Percentiles rank a stretch among this genome's conserved stretches.
phyloP scores from a whole-genome alignment of 306 rosid species.

The Betula pendula region DNA sequence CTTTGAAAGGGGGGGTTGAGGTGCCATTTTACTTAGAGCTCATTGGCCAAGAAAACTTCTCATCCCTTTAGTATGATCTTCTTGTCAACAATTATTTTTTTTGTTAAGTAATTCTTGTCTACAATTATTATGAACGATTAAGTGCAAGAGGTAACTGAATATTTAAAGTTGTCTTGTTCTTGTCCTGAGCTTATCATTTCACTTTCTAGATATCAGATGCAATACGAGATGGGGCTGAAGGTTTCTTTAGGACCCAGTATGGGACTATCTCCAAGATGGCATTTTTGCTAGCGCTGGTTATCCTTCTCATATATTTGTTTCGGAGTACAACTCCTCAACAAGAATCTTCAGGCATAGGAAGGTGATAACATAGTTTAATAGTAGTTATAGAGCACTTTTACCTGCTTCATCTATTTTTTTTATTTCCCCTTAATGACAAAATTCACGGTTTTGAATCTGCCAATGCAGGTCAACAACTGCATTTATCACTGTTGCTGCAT shows the following conservation, averaged over 20 bases:
- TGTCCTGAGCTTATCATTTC: constrained; percentile 43
- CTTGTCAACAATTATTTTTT: neutral
- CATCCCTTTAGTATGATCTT: neutral
- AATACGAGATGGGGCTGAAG: constrained; percentile 99
- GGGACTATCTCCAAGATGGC: constrained; percentile 99
- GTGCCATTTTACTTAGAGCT: neutral
- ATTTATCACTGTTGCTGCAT: constrained; percentile 87
- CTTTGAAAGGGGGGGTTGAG: neutral
- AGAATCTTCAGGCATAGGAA: constrained; percentile 87
- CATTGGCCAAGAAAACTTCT: neutral
- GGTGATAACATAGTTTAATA: constrained; percentile 49
- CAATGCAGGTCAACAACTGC: constrained; percentile 85
- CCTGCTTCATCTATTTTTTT: neutral
- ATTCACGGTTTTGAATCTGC: constrained; percentile 29
- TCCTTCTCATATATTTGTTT: constrained; percentile 86
- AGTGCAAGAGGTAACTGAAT: neutral
- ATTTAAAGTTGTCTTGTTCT: constrained; percentile 23
- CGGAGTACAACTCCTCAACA: constrained; percentile 87
- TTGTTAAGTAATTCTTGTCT: neutral
- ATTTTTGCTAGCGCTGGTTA: constrained; percentile 70
- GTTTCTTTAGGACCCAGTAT: constrained; percentile 95
- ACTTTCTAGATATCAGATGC: constrained; percentile 88
- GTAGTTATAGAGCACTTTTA: constrained; percentile 6
- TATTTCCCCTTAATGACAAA: constrained; percentile 17
- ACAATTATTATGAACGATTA: neutral